Conservation (phyloP, 164 flowering plant genomes). For the Cinnamomum micranthum region DNA sequence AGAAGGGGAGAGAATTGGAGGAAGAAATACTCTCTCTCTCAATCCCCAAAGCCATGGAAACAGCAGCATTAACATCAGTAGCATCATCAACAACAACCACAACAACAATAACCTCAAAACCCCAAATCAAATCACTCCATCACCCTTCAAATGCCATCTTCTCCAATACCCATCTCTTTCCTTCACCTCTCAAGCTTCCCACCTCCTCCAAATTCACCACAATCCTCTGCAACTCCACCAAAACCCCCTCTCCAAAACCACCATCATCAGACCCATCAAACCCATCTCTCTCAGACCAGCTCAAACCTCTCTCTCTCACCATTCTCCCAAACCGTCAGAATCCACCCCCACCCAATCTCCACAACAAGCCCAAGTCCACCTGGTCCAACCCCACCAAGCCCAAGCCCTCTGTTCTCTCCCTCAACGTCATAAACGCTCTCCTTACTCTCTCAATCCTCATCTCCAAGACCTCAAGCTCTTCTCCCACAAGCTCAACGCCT, state of each 20-base stretch:
- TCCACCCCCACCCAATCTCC: slow-evolving; percentile 26
- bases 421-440: slow-evolving; percentile 61
- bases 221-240: slow-evolving; percentile 37
- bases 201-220: slow-evolving; percentile 21
- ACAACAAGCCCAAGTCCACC: slow-evolving; percentile 67
- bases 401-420: slow-evolving; percentile 63
- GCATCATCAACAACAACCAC: neutral
- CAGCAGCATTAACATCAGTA: neutral
- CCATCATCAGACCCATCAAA: slow-evolving; percentile 13
- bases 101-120: neutral
- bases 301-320: slow-evolving; percentile 45
- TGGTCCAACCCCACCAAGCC: slow-evolving; percentile 92
- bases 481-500: slow-evolving; percentile 53
- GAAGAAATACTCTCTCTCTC: neutral
- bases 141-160: slow-evolving; percentile 12
- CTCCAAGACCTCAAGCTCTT: slow-evolving; percentile 58
- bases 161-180: slow-evolving; percentile 23
- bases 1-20: too few species aligned
- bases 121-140: neutral
- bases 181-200: slow-evolving; percentile 26
- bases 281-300: slow-evolving; percentile 71
- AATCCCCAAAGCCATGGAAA: neutral
- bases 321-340: slow-evolving; percentile 7
- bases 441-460: slow-evolving; percentile 54
- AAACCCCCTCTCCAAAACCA: slow-evolving; percentile 9